Evolutionary conservation across 805 yeast species (phyloP), one percentile per base, ranked within the genome.

Genomic region (Nadsonia fulvescens): DNA sequence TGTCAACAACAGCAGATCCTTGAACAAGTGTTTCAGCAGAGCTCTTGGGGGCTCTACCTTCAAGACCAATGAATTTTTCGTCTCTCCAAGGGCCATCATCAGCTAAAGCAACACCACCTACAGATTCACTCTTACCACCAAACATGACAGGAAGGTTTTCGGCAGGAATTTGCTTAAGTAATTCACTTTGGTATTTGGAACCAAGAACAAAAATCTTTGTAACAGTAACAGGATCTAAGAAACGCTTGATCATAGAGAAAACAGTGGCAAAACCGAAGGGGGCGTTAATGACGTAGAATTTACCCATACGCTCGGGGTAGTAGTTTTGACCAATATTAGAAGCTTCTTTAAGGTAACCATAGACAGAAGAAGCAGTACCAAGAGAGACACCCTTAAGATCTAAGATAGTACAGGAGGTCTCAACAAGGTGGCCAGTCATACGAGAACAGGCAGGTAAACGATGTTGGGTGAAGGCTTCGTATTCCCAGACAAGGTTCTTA

Each of bases 301-400:
- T 82, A 46, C 98, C 98, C 98, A 89, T 89, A 54, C 96, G 76
- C 62, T 89, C 98, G 9, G 98, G 98, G 51, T 89, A 89, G 56
- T 78, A 86, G 57, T 89, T 79, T 61, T 89, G 98, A 32, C 96
- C 94, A 42, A 89, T 79, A 43, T 66, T 58, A 8, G 94, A 78
- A 6, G 98, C 94, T 54, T 83, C 95, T 49, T 72, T 71, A 29
- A 89, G 92, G 53, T 82, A 89, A 8, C 73, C 61, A 37, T 81
- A 60, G 22, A 89, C 98, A 47, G 74, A 79, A 36, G 73, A 70
- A 14, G 92, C 93, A 24, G 89, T 56, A 13, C 75, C 58, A 32
- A 89, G 61, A 14, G 94, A 78, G 31, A 86, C 82, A 17, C 95
- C 95, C 57, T 89, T 89, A 49, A 89, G 63, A 49, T 89, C 98